phyloP scores from a whole-genome alignment of 768 basidiomycete species.

The Lactarius akahatsu region DNA sequence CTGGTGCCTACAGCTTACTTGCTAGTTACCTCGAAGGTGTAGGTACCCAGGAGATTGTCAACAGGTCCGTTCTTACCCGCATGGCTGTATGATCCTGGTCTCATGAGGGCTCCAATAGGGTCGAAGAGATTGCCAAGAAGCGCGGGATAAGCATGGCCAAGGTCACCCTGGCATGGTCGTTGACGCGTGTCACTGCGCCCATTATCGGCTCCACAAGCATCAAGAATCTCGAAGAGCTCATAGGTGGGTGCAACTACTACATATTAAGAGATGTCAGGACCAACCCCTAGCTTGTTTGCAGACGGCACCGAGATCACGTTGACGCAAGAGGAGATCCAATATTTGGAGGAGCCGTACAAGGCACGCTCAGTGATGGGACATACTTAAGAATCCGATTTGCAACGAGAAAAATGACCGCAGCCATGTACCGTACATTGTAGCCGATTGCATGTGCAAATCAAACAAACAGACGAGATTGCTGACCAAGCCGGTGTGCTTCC shows the following conservation, averaged over 20 bases:
- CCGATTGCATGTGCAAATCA: too few relatives aligned
- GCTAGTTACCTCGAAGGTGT: neutral
- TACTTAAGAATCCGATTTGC: neutral
- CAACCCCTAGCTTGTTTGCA: neutral
- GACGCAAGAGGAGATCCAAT: constrained; percentile 22
- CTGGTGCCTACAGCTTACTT: constrained; percentile 4
- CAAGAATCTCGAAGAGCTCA: constrained; percentile 26
- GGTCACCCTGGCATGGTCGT: constrained; percentile 41
- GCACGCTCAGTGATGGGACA: constrained; percentile 25
- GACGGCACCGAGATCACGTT: constrained; percentile 19
- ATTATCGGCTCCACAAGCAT: constrained; percentile 24
- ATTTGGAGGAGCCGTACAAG: constrained; percentile 27
- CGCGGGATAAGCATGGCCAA: constrained; percentile 44
- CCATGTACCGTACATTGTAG: neutral
- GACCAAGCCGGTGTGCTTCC: neutral
- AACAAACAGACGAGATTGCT: neutral
- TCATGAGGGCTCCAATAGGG: constrained; percentile 30
- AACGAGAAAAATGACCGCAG: neutral
- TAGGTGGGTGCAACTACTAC: constrained; percentile 14
- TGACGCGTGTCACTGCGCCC: constrained; percentile 18
- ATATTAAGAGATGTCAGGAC: neutral
- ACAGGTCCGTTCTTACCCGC: constrained; percentile 12
- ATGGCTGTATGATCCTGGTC: neutral
- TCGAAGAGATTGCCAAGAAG: constrained; percentile 42
- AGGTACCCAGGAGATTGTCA: constrained; percentile 25